phyloP scores from a whole-genome alignment of 331 rosid species.

The Saraca asoca region DNA sequence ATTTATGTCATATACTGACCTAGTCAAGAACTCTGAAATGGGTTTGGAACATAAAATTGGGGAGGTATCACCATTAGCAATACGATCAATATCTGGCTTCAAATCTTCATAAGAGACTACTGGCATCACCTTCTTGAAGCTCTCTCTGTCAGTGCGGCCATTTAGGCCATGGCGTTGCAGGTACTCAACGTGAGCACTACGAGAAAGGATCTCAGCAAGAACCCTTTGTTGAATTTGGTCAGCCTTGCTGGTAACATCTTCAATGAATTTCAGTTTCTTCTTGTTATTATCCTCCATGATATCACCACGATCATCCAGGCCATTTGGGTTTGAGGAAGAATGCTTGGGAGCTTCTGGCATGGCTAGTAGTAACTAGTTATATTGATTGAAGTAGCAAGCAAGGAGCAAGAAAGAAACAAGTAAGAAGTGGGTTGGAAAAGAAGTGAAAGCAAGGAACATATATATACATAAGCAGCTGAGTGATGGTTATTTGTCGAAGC shows the following conservation, averaged over 20 bases:
- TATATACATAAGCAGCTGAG: constrained; percentile 17
- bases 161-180: constrained; percentile 42
- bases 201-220: constrained; percentile 45
- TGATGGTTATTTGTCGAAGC: not conserved
- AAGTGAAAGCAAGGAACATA: constrained; percentile 16
- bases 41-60: constrained; percentile 50
- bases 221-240: constrained; percentile 42
- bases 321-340: not conserved
- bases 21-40: constrained; percentile 53
- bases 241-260: constrained; percentile 48
- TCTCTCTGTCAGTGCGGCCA: constrained; percentile 22
- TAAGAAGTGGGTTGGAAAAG: not conserved
- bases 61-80: constrained; percentile 52
- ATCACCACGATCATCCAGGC: not conserved
- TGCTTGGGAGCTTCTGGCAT: constrained; percentile 46
- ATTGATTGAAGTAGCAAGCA: not conserved
- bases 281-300: not conserved
- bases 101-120: constrained; percentile 46
- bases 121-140: constrained; percentile 47
- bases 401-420: not conserved
- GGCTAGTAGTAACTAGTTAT: not conserved
- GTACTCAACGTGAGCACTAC: constrained; percentile 49
- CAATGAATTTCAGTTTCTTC: constrained; percentile 36
- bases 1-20: constrained; percentile 26
- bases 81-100: constrained; percentile 51